Evolutionary conservation across 352 stramenopile genomes (phyloP).

Genomic region (Blastocystis sp.): DNA sequence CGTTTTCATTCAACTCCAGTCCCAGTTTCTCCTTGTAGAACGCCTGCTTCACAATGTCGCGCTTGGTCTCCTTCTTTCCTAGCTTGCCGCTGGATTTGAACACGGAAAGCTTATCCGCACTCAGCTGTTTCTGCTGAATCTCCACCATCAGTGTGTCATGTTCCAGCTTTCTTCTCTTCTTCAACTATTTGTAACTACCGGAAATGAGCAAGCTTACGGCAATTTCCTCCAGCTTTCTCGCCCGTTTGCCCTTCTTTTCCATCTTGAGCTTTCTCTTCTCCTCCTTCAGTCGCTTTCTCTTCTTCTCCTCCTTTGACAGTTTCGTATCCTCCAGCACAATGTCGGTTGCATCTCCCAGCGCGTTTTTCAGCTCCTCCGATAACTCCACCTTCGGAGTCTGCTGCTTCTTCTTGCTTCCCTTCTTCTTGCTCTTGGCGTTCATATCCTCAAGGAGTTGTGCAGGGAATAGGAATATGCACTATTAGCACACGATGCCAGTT

Average conservation of each 20-base stretch:
- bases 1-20: conserved; percentile 48
- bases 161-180: conserved; percentile 56
- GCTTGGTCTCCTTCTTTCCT: conserved; percentile 69
- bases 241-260: conserved; percentile 57
- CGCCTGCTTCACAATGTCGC: conserved; percentile 55
- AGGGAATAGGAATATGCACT: background rate
- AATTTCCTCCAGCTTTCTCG: conserved; percentile 58
- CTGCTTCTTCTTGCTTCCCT: conserved; percentile 14
- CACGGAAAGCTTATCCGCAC: conserved; percentile 24
- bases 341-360: conserved; percentile 35
- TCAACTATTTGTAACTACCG: conserved; percentile 56
- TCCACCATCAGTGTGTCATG: conserved; percentile 64
- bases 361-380: conserved; percentile 65
- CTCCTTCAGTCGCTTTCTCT: conserved; percentile 53
- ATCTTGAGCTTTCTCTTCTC: conserved; percentile 44
- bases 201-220: conserved; percentile 27
- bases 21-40: conserved; percentile 70
- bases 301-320: conserved; percentile 58
- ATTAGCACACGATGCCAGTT: too few species aligned
- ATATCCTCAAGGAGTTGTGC: background rate
- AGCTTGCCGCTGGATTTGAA: conserved; percentile 58
- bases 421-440: conserved; percentile 37
- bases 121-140: conserved; percentile 69
- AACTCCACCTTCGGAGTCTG: background rate
- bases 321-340: conserved; percentile 38